These are phyloP conservation scores for Yarrowia bubula DNA, from an alignment of 805 yeast genomes.

Conservation along the genomic window DNA sequence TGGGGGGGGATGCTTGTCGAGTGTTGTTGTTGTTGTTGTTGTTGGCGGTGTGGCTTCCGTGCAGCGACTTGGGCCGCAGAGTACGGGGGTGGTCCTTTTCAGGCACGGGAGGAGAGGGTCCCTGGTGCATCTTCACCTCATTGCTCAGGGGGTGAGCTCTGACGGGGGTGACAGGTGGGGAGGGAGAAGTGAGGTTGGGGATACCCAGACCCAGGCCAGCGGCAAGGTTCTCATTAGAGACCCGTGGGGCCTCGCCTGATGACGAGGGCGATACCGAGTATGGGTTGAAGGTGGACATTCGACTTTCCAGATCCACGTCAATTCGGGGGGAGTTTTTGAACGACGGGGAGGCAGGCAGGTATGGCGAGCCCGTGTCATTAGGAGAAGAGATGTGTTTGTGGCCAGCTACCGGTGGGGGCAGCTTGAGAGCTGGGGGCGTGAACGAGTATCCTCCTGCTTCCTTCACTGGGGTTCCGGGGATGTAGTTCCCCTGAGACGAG, in stretches of 20 bases:
- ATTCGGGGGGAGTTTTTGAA: conserved; percentile 13
- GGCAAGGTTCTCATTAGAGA: not conserved
- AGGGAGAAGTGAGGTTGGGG: not conserved
- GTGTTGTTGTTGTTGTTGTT: not conserved
- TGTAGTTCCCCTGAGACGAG: not conserved
- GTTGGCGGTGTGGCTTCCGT: not conserved
- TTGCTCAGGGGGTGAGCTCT: conserved; percentile 11
- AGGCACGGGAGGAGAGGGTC: not conserved
- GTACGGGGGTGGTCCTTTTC: conserved; percentile 7
- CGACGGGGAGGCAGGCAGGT: conserved; percentile 4
- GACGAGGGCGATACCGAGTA: not conserved
- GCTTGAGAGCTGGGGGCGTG: conserved; percentile 10
- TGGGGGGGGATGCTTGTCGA: conserved; percentile 5
- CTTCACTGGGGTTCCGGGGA: not conserved
- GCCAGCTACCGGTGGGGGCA: conserved; percentile 2
- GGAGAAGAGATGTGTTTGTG: conserved; percentile 9
- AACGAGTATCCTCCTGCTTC: not conserved
- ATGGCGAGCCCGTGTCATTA: not conserved
- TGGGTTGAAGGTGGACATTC: conserved; percentile 20
- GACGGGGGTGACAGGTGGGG: conserved; percentile 2
- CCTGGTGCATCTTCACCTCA: conserved; percentile 4
- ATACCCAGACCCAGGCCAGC: not conserved
- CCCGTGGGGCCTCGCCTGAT: not conserved
- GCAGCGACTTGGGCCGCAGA: conserved; percentile 12
- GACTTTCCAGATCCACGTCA: conserved; percentile 12